phyloP scores from a whole-genome alignment of 1,139 yeast species.

The Sugiyamaella paludigena region DNA sequence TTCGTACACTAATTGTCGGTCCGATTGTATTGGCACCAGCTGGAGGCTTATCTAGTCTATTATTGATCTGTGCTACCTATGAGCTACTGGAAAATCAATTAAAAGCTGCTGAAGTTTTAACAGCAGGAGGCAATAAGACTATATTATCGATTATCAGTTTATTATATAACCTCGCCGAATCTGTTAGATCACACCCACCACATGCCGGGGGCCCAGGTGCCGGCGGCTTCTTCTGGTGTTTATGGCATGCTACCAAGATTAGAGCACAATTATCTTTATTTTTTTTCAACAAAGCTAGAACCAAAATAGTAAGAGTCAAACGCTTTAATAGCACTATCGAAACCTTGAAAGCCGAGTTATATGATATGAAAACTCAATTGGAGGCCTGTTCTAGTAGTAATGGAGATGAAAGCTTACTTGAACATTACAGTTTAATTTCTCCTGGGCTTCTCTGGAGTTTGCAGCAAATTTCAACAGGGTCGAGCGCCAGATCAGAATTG shows the following conservation, averaged over 20 bases:
- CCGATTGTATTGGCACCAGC: constrained; percentile 8
- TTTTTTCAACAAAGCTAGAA: constrained; percentile 1
- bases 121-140: background rate
- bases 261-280: constrained; percentile 5
- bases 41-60: constrained; percentile 10
- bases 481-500: constrained; percentile 6
- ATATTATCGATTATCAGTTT: background rate
- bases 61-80: constrained; percentile 11
- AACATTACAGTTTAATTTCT: constrained; percentile 4
- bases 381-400: too few species aligned
- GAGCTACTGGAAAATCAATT: constrained; percentile 11
- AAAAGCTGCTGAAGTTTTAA: background rate
- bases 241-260: constrained; percentile 11
- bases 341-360: constrained; percentile 1
- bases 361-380: background rate
- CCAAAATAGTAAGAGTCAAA: background rate
- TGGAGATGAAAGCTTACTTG: constrained; percentile 2
- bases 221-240: constrained; percentile 14
- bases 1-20: background rate
- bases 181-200: background rate
- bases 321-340: constrained; percentile 2
- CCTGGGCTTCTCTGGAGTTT: constrained; percentile 13
- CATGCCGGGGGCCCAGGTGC: too few species aligned
- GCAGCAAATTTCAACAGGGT: constrained; percentile 6
- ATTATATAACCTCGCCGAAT: constrained; percentile 8